Base-by-base conservation (phyloP, 2,329 filamentous ascomycete species). In the Tolypocladium sp. region DNA sequence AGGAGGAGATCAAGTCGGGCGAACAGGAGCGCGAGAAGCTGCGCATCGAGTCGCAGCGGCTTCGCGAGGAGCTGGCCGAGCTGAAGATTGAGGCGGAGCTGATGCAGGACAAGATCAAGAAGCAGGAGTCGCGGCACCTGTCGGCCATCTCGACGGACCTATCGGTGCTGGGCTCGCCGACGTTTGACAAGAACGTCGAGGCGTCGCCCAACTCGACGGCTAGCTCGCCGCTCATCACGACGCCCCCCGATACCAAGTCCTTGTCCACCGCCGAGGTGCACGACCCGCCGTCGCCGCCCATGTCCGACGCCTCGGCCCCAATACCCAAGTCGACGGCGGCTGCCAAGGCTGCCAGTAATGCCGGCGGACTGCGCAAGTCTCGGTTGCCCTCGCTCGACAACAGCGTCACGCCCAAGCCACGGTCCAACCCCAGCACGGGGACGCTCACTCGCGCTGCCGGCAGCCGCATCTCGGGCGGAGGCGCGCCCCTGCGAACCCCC, bases 11-110 rank as follows among this genome's bases (percentile, higher is more conserved):
- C 69, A 93, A 89, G 75, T 83, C 85, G 52, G 91, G 91, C 54
- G 94, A 99, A 70, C 90, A 95, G 74, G 94, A 99, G 74, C 86
- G 94, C 69, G 94, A 99, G 73, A 76, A 79, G 9, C 79, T 99
- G 62, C 86, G 94, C 56, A 97, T 99, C 67, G 92, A 97, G 68
- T 85, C 89, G 12, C 94, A 99, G 74, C 84, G 93, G 56, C 77
- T 97, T 62, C 87, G 91, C 44, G 92, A 97, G 69, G 94, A 99
- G 72, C 80, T 97, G 15, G 89, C 90, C 7, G 94, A 99, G 71
- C 82, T 97, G 65, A 95, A 91, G 78, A 91, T 99, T 63, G 94
- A 99, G 75, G 88, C 89, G 61, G 94, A 97, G 70, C 94, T 99
- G 68, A 84, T 93, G 68, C 89, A 94, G 69, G 91, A 96, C 79